A percentile compares a stretch with the other conserved stretches of the same genome.
Evolutionary conservation across 78 protist species (phyloP).

Genomic region (Fonticula alba): DNA sequence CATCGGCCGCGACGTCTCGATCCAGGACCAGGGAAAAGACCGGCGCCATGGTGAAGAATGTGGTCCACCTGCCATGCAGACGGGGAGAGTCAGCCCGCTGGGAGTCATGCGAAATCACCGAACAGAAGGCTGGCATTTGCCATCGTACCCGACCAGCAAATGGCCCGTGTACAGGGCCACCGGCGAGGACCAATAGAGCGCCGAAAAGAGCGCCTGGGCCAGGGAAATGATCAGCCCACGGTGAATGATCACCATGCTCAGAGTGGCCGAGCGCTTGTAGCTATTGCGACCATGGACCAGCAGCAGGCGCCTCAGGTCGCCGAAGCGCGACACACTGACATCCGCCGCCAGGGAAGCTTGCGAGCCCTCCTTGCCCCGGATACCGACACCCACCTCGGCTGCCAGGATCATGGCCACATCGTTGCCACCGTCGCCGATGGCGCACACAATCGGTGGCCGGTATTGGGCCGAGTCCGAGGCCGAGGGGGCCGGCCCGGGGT

Average conservation of each 20-base stretch:
- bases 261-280: slow-evolving; percentile 40
- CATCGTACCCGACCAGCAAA: slow-evolving; percentile 19
- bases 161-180: slow-evolving; percentile 65
- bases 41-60: slow-evolving; percentile 81
- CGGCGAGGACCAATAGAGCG: slow-evolving; percentile 74
- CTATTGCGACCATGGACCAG: slow-evolving; percentile 50
- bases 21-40: slow-evolving; percentile 80
- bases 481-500: too few species aligned
- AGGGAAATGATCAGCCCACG: slow-evolving; percentile 91
- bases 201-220: slow-evolving; percentile 81
- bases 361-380: slow-evolving; percentile 92
- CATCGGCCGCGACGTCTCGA: slow-evolving; percentile 45
- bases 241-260: slow-evolving; percentile 75
- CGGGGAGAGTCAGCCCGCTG: too few species aligned
- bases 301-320: slow-evolving; percentile 40
- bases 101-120: neutral
- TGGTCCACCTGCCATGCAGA: slow-evolving; percentile 74
- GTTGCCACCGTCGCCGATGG: slow-evolving; percentile 93
- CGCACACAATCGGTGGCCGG: slow-evolving; percentile 1
- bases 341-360: slow-evolving; percentile 96
- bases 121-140: neutral
- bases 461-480: too few species aligned
- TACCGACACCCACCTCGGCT: slow-evolving; percentile 88
- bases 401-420: slow-evolving; percentile 94
- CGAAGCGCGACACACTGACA: slow-evolving; percentile 70